Base-by-base conservation (phyloP, 805 yeast genomes). In the Ogataea glucozyma region DNA sequence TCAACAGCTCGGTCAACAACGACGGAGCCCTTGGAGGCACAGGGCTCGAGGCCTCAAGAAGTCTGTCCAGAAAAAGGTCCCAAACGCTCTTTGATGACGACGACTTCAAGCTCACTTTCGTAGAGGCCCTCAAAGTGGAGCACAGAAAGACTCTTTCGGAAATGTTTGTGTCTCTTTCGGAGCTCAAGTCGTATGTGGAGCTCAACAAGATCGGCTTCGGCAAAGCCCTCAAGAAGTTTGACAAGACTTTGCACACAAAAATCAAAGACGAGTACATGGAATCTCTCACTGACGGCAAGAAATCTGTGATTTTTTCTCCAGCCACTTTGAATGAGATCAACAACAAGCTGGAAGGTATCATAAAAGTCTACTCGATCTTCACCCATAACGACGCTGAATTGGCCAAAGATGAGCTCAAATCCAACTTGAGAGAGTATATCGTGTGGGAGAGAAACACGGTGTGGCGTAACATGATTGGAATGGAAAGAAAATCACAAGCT, bases 381-480 rank as follows among this genome's bases (percentile, higher is more conserved):
- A 62, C 62, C 32, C 58, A 62, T n/a, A 61, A 65, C 17, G 69
- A 66, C 46, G 56, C 67, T 33, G 73, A 71, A 7, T 44, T 59
- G 13, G 71, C 78, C 30, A 69, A 67, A 35, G 63, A 65, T 29
- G 80, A 75, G 39, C 63, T 77, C 43, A 69, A 72, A 50, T 66
- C 77, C 3, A 75, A 75, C 49, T 66, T 91, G 50, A 74, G 97
- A 50, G 99, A 91, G 56, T 95, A 91, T 62, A 86, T 91, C 26
- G 96, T 90, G 14, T 91, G 97, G 95, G 98, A 91, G 66, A 77
- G 99, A 63, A 89, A 89, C 62, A 91, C 97, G 0, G 97, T 91
- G 21, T 91, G 99, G 99, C 83, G 93, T 60, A 97, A 91, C 64
- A 83, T 91, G 84, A 84, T 91, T 60, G 91, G 93, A 17, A 66